Base-by-base conservation (phyloP, 75 land plant species). In the Picea sitchensis region DNA sequence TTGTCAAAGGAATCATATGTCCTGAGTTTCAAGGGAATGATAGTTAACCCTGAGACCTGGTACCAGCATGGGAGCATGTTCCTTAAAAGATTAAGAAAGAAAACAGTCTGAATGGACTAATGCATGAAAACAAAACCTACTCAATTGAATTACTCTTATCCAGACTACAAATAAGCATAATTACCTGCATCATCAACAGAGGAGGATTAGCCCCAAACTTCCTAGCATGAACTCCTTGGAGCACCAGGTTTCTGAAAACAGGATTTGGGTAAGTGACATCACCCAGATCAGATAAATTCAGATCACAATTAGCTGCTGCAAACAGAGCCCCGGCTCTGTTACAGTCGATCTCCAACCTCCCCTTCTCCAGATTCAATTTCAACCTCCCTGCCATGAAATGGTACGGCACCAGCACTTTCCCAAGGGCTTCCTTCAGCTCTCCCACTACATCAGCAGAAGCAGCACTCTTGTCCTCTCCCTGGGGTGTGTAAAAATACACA, bases 301-400 rank as follows among this genome's bases (percentile, higher is more conserved):
- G 58, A 13, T 86, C 78, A 3, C 80, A 58, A 6, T 81, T 57
- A 14, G 88, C 88, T 3, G 32, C 84, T n/a, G 68, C 72, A 59
- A 85, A 87, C 12, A 67, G 78, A 3, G 75, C 88, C 12, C 88
- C 88, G 14, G 84, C 84, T 1, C 88, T 54, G 13, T 86, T 87
- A 80, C 88, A 87, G 3, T 81, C 78, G 18, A 87, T 65, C 73
- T 86, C 76, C 59, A 87, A n/a, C 38, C 88, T 59, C 3, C 75
- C 78, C 73, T 80, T 68, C 31, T 34, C 58, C 12, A n/a, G 2
- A 83, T 78, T 69, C 57, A 86, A 26, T 34, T 34, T 51, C 17
- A 87, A 21, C 58, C 88, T 61, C 8, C 88, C 88, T 3, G 88
- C 88, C 84, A 87, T 81, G 84, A 87, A 87, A 83, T 87, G 81